Percentiles rank a stretch among this genome's conserved stretches.
These are phyloP conservation scores for Rhizopogon roseolus DNA, from an alignment of 768 basidiomycete species.

Conservation along the genomic window DNA sequence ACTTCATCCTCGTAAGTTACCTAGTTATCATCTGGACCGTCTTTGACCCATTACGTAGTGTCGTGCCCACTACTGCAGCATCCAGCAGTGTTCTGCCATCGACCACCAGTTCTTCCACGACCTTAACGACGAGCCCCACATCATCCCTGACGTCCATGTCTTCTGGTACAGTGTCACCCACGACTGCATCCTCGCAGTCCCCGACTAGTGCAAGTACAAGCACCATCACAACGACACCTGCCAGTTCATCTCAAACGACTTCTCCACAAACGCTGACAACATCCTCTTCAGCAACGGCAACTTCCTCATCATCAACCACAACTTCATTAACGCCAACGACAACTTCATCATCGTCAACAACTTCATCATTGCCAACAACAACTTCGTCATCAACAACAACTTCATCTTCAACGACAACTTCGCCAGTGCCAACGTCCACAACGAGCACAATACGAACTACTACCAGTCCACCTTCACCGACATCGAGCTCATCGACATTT, in stretches of 20 bases:
- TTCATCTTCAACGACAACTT: slow-evolving; percentile 13
- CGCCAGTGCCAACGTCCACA: slow-evolving; percentile 11
- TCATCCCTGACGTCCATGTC: slow-evolving; percentile 6
- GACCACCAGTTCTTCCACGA: slow-evolving; percentile 5
- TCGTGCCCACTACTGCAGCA: slow-evolving; percentile 7
- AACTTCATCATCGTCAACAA: slow-evolving; percentile 12
- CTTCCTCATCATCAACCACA: slow-evolving; percentile 4
- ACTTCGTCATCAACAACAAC: slow-evolving; percentile 6
- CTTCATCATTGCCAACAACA: slow-evolving; percentile 12
- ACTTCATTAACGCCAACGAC: slow-evolving; percentile 10
- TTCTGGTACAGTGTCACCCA: slow-evolving; percentile 1
- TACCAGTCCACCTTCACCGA: neutral
- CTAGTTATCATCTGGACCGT: neutral
- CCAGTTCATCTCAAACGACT: slow-evolving; percentile 1
- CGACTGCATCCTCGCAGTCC: slow-evolving; percentile 15
- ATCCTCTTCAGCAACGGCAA: slow-evolving; percentile 9
- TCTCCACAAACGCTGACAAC: neutral
- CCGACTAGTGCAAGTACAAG: slow-evolving; percentile 7
- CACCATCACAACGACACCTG: slow-evolving; percentile 11
- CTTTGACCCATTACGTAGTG: slow-evolving; percentile 13
- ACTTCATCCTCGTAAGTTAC: slow-evolving; percentile 18
- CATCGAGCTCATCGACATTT: slow-evolving; percentile 2
- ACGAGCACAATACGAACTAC: slow-evolving; percentile 5
- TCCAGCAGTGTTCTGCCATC: slow-evolving; percentile 10
- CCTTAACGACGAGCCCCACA: slow-evolving; percentile 13